Base-by-base conservation (phyloP, 306 rosid genomes). In the Mimosa bimucronata region DNA sequence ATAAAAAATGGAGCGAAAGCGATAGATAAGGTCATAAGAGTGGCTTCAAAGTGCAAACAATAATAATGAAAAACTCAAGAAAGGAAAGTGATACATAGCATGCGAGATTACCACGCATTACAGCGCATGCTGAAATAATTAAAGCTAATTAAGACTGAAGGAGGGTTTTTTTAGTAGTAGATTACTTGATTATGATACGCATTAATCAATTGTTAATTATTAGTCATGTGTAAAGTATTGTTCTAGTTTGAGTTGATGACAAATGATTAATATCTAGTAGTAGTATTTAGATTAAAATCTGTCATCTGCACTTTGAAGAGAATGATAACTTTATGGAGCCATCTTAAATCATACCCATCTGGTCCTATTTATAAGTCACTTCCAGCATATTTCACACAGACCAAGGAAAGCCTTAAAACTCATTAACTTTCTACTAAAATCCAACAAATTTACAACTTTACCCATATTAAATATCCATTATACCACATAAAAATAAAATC, bases 121-220 rank as follows among this genome's bases (percentile, higher is more conserved):
- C 15, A 23, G 52, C 50, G 57, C 75, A 40, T 50, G 64, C 21
- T 9, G 53, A 0, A 34, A 68, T 71, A 57, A 46, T 9, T 13
- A 74, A 41, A 40, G 30, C 25, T 66, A 26, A 10, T 53, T 53
- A 45, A n/a, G 77, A 74, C 58, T 41, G 21, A 58, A 74, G 60
- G 13, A 31, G 14, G 79, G 65, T 2, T 65, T 65, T 48, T 14
- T 53, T 38, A n/a, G 78, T 16, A 40, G 71, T 77, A 77, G 66
- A 82, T 77, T 29, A 73, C 38, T 34, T 65, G 82, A 68, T 44
- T 44, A 34, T 34, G 38, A 34, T 34, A 55, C 76, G 72, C 71
- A 66, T 73, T 25, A 34, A 34, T 34, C 23, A 55, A 66, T 60
- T 29, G 71, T 83, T 70, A 34, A 37, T 55, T 55, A 55, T 9